Base-by-base conservation (phyloP, 2,329 filamentous ascomycete genomes). In the Stromatinia cepivora region DNA sequence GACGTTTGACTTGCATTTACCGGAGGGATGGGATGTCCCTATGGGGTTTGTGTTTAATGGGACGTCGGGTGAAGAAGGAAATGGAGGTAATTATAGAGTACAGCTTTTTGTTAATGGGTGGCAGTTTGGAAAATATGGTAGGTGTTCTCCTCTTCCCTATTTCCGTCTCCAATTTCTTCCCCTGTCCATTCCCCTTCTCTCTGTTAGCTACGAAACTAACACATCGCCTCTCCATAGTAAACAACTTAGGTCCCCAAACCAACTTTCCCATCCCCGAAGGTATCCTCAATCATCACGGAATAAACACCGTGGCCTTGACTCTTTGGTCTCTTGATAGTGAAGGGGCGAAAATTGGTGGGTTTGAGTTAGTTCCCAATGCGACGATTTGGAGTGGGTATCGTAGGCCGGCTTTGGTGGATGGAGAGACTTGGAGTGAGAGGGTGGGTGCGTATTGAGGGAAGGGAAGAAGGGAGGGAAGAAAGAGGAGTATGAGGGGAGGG, bases 101-200 rank as follows among this genome's bases (percentile, higher is more conserved):
- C 85, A 90, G 74, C 79, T 93, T 13, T 93, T 86, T 74, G 87
- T 93, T 54, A 93, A 93, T 74, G 91, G 91, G 1, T 93, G 88
- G 79, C 90, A 93, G 78, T 93, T 88, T 72, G 87, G 86, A 4
- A 88, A 89, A 76, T 89, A 85, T 71, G 71, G 87, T 28, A 62
- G 7, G 42, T 34, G 7, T n/a, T 31, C 8, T 62, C 25, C 28
- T 15, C 3, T 59, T 3, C 15, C 15, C 2, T 56, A 13, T 45
- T 22, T 6, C 17, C n/a, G 1, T 13, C 8, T 59, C 15, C n/a
- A 20, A 17, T 20, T 25, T 11, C 15, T 48, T 61, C 17, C 31
- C 25, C 17, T 6, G 11, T 46, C 17, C 10, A 1, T 3, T 48
- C 11, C 15, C 6, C 5, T 22, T 34, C 13, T 7, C 25, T 11